Percentiles rank a stretch among this genome's conserved stretches.
Conservation (phyloP, 2,329 filamentous ascomycete genomes). For the Aspergillus quadricinctus region DNA sequence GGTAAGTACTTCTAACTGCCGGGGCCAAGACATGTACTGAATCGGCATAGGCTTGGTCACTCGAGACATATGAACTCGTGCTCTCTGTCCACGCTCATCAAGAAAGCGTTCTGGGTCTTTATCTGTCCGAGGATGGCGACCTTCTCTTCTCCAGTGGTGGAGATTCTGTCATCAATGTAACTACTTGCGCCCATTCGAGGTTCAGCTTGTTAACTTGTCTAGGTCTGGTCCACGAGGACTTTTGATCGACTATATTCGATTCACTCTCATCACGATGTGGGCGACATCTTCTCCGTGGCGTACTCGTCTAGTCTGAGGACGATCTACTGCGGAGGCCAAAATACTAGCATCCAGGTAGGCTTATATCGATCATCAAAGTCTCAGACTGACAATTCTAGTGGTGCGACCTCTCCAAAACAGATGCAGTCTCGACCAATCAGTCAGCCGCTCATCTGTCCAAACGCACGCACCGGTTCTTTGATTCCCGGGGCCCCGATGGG, state of each 20-base stretch:
- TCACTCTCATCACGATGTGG: slow-evolving; percentile 89
- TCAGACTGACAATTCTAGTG: slow-evolving; percentile 48
- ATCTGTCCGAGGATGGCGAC: slow-evolving; percentile 67
- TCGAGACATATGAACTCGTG: slow-evolving; percentile 79
- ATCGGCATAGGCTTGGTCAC: slow-evolving; percentile 65
- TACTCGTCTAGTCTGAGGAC: slow-evolving; percentile 77
- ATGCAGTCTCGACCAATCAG: slow-evolving; percentile 59
- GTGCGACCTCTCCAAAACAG: slow-evolving; percentile 65
- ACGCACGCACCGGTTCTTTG: slow-evolving; percentile 84
- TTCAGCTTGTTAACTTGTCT: slow-evolving; percentile 5
- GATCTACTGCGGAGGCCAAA: slow-evolving; percentile 88
- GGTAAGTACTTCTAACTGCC: slow-evolving; percentile 36
- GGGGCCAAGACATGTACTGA: slow-evolving; percentile 12
- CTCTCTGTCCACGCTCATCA: slow-evolving; percentile 81
- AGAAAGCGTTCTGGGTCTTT: slow-evolving; percentile 82
- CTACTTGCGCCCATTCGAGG: not conserved
- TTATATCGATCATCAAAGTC: not conserved
- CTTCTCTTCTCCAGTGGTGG: slow-evolving; percentile 89
- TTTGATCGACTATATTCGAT: slow-evolving; percentile 80
- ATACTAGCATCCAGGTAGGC: slow-evolving; percentile 75
- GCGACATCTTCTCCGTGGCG: slow-evolving; percentile 91
- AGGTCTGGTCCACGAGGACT: slow-evolving; percentile 75
- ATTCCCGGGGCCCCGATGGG: slow-evolving; percentile 81
- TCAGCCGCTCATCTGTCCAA: slow-evolving; percentile 68
- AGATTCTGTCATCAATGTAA: slow-evolving; percentile 83